Base-by-base conservation (phyloP, 1,284 basidiomycete species). In the Pyrrhoderma noxium region DNA sequence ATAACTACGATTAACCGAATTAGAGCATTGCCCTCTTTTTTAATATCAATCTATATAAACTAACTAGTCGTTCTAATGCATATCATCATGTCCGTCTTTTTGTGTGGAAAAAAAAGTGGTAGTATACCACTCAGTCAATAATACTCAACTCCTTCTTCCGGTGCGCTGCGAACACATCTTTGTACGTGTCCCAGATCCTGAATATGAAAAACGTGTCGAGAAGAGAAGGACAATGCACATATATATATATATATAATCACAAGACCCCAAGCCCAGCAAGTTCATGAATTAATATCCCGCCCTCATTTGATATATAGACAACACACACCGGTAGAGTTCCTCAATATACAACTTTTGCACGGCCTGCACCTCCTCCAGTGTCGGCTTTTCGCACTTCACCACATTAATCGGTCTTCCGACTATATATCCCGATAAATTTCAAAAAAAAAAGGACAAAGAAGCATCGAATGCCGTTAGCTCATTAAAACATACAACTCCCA, bases 151-250 rank as follows among this genome's bases (percentile, higher is more conserved):
- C 85, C 56, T 77, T 72, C 52, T 75, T 77, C 39, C 89, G 75
- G 23, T 82, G 73, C 61, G 85, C 82, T 23, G 90, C 89, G 61
- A 90, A 92, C 54, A 81, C 73, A 62, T 93, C 84, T 65, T 96
- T 96, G 74, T 97, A 93, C 19, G 85, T 82, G 64, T 97, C 79
- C 93, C 93, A 97, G 59, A 96, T 94, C 47, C 93, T 93, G 61
- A n/a, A 35, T 22, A 19, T 45, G 37, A 9, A 38, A 31, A 46
- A 51, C 42, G 52, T 39, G 39, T 46, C 34, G 44, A 4, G 21
- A 35, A 49, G 42, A 13, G 53, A 25, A 21, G 34, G 44, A 40
- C 7, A 9, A 45, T 27, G 23, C 35, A 36, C 21, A 2, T 21
- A 5, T 14, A 2, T 14, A n/a, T n/a, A n/a, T 31, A 5, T 31